phyloP scores from a whole-genome alignment of 2,329 filamentous ascomycete species.

The Chrysosphaeria jannelii region DNA sequence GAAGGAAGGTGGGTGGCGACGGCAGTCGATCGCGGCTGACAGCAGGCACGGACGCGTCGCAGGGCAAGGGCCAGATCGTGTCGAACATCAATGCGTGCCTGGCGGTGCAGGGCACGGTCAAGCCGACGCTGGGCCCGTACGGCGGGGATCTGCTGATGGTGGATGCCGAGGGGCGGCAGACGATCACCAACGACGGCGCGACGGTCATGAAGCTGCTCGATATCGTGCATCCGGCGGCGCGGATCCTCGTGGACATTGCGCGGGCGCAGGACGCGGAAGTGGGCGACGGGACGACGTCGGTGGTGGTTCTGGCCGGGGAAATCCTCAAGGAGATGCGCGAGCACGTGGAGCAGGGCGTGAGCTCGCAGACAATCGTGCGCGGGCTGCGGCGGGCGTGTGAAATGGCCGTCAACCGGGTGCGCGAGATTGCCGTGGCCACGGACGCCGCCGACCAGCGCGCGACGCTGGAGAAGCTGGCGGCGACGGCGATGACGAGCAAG shows the following conservation, averaged over 20 bases:
- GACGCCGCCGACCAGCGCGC: constrained; percentile 60
- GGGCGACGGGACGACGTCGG: constrained; percentile 88
- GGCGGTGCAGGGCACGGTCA: constrained; percentile 84
- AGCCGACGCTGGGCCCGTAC: constrained; percentile 84
- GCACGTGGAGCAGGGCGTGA: constrained; percentile 85
- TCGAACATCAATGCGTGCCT: constrained; percentile 98
- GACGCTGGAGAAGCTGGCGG: constrained; percentile 67
- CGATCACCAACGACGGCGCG: constrained; percentile 95
- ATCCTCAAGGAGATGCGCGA: constrained; percentile 93
- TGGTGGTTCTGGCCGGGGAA: constrained; percentile 90
- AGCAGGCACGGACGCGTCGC: constrained; percentile 86
- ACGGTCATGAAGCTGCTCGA: constrained; percentile 99
- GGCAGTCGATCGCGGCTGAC: not conserved
- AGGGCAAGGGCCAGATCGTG: constrained; percentile 86
- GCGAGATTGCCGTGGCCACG: constrained; percentile 79
- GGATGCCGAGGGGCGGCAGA: constrained; percentile 81
- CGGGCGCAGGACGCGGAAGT: constrained; percentile 98
- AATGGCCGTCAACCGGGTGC: constrained; percentile 95
- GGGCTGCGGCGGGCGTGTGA: constrained; percentile 60
- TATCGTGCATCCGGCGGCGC: constrained; percentile 88
- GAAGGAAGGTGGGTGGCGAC: constrained; percentile 42
- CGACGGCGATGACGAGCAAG: constrained; percentile 97
- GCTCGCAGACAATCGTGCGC: constrained; percentile 94
- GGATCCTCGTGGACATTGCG: constrained; percentile 92
- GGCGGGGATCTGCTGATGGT: constrained; percentile 90